phyloP scores from a whole-genome alignment of 2,329 filamentous ascomycete genomes.

The Teratosphaeria nubilosa region DNA sequence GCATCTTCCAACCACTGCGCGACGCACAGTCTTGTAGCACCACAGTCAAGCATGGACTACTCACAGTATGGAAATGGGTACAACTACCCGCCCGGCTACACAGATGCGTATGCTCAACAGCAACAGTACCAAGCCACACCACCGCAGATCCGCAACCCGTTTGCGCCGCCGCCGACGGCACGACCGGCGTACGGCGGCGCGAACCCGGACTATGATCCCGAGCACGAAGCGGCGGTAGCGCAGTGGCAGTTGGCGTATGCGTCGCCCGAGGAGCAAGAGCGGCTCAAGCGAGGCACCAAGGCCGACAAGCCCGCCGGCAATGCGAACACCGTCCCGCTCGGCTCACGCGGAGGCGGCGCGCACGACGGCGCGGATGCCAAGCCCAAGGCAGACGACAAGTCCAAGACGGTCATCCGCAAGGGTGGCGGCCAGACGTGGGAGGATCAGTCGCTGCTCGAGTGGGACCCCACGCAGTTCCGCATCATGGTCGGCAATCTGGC shows the following conservation, averaged over 20 bases:
- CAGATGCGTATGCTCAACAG: slow-evolving; percentile 37
- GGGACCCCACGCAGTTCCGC: slow-evolving; percentile 89
- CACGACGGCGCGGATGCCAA: not conserved
- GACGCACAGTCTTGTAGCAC: not conserved
- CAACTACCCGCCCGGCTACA: slow-evolving; percentile 11
- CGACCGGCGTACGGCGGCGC: slow-evolving; percentile 7
- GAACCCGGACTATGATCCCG: slow-evolving; percentile 51
- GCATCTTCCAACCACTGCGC: not conserved
- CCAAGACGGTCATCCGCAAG: slow-evolving; percentile 78
- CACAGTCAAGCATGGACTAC: slow-evolving; percentile 3
- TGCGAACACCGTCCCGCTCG: slow-evolving; percentile 5
- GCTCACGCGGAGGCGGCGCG: not conserved
- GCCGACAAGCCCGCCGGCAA: slow-evolving; percentile 5
- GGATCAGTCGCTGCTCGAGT: slow-evolving; percentile 79
- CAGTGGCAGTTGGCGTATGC: slow-evolving; percentile 66
- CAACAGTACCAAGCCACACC: slow-evolving; percentile 28
- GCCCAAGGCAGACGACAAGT: slow-evolving; percentile 20
- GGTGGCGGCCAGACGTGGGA: slow-evolving; percentile 91
- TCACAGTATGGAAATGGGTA: slow-evolving; percentile 8
- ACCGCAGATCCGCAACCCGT: slow-evolving; percentile 72
- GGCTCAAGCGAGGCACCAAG: slow-evolving; percentile 6
- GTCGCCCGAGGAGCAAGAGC: slow-evolving; percentile 18
- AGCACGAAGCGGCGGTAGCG: slow-evolving; percentile 83
- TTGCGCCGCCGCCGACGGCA: slow-evolving; percentile 52
- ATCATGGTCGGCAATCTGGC: slow-evolving; percentile 95